Evolutionary conservation across 805 yeast genomes (phyloP).

Genomic region (Kluyveromyces dobzhanskii): DNA sequence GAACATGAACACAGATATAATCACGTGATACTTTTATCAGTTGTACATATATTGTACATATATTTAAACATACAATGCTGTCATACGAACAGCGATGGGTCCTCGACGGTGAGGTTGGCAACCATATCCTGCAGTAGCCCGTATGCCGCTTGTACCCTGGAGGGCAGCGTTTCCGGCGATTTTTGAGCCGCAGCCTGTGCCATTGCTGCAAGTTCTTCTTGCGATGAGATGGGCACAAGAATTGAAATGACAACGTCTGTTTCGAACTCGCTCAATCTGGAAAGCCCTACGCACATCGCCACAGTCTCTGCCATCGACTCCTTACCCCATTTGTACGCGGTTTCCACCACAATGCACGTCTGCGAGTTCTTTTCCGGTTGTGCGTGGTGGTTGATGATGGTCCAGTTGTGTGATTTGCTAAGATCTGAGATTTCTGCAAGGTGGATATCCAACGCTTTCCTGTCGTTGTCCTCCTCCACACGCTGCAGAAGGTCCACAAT

Average conservation of each 20-base stretch:
- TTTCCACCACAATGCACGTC: constrained; percentile 34
- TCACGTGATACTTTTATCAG: no score
- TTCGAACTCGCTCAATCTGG: constrained; percentile 40
- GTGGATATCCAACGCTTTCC: constrained; percentile 43
- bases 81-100: constrained; percentile 22
- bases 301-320: constrained; percentile 30
- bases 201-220: constrained; percentile 3
- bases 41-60: no score
- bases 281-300: constrained; percentile 46
- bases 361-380: constrained; percentile 10
- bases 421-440: constrained; percentile 44
- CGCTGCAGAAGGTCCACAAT: constrained; percentile 59
- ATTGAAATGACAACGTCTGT: constrained; percentile 58
- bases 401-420: constrained; percentile 32
- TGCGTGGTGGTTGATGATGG: constrained; percentile 17
- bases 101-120: constrained; percentile 18
- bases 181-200: background rate
- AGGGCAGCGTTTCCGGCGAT: constrained; percentile 7
- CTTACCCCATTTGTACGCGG: constrained; percentile 47
- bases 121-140: constrained; percentile 16
- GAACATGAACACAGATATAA: no score
- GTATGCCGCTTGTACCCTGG: constrained; percentile 14
- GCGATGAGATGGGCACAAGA: constrained; percentile 42
- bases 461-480: constrained; percentile 33
- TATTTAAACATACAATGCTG: no score